Evolutionary conservation across 306 rosid genomes (phyloP).

Genomic region (Mimosa pudica): DNA sequence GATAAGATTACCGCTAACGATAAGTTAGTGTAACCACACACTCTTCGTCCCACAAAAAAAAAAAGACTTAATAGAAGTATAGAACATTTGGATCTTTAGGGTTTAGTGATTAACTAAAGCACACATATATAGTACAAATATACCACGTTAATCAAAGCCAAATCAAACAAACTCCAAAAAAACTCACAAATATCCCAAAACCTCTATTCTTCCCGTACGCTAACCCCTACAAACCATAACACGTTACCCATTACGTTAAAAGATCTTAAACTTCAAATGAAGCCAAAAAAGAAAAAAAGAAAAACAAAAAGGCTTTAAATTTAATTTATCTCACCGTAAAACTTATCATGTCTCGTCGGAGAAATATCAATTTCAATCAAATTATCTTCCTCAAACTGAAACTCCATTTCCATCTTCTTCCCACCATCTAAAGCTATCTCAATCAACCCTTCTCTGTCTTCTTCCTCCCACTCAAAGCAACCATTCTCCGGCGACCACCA

Average conservation of each 20-base stretch:
- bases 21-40: background rate
- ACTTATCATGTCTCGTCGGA: conserved; percentile 42
- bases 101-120: conserved; percentile 44
- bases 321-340: conserved; percentile 42
- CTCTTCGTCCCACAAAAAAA: background rate
- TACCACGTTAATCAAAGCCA: conserved; percentile 35
- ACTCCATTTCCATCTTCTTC: conserved; percentile 37
- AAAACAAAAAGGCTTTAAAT: background rate
- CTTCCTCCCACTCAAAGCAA: conserved; percentile 68
- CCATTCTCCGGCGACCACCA: conserved; percentile 57
- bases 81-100: conserved; percentile 33
- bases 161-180: conserved; percentile 30
- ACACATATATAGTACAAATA: conserved; percentile 4
- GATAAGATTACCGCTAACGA: too few relatives aligned
- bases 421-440: conserved; percentile 76
- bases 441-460: conserved; percentile 77
- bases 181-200: conserved; percentile 28
- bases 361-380: conserved; percentile 62
- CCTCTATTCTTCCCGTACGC: conserved; percentile 29
- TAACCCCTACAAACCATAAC: conserved; percentile 32
- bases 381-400: conserved; percentile 57
- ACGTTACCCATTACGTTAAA: conserved; percentile 29
- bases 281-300: background rate
- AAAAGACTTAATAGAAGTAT: background rate
- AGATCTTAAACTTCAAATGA: conserved; percentile 8